Percentiles rank a stretch among this genome's conserved stretches.
Evolutionary conservation across 2,329 filamentous ascomycete species (phyloP).

Genomic region (Lasiodiplodia theobromae): DNA sequence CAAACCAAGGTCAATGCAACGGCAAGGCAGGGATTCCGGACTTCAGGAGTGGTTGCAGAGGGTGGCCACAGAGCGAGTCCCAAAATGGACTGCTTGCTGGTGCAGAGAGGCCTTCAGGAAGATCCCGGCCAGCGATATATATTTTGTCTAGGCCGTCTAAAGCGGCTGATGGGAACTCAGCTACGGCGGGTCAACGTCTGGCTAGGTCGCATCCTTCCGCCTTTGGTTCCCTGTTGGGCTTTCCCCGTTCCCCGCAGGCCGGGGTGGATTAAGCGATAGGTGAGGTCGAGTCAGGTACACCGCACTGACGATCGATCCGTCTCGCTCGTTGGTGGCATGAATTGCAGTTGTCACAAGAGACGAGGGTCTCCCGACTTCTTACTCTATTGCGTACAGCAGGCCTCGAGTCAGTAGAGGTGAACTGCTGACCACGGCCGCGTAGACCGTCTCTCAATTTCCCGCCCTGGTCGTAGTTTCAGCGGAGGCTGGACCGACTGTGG

Average conservation of each 20-base stretch:
- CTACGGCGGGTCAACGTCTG: neutral
- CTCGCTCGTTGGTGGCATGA: neutral
- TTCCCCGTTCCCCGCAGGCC: slow-evolving; percentile 21
- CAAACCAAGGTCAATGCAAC: neutral
- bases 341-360: neutral
- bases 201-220: slow-evolving; percentile 9
- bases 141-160: neutral
- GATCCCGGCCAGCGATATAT: slow-evolving; percentile 4
- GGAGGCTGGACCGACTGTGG: neutral
- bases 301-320: neutral
- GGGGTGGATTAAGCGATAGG: neutral
- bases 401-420: neutral
- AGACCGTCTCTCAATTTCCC: slow-evolving; percentile 3
- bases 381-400: neutral
- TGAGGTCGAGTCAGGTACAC: slow-evolving; percentile 10
- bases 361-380: neutral
- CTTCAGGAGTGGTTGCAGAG: neutral
- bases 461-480: neutral
- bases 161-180: neutral
- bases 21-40: neutral
- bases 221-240: slow-evolving; percentile 1
- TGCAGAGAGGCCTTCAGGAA: neutral
- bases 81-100: slow-evolving; percentile 18
- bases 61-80: slow-evolving; percentile 4
- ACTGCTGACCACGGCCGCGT: neutral